Evolutionary conservation across 2,329 filamentous ascomycete genomes (phyloP), one percentile per base, ranked within the genome.

Genomic region (Nothophoma quercina): DNA sequence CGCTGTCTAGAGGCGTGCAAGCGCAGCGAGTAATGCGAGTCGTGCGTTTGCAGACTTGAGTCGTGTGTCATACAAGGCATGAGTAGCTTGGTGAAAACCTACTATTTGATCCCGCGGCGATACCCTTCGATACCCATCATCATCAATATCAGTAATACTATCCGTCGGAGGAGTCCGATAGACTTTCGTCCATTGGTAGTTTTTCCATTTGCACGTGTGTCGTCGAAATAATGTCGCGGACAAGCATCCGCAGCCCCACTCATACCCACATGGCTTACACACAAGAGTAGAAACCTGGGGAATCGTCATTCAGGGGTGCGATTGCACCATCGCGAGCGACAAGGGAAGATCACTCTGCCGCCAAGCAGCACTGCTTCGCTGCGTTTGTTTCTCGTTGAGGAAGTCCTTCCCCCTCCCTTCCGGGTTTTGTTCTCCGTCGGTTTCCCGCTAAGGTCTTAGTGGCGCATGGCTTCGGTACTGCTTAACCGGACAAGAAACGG

Each of bases 241-340:
- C 33, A 29, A 18, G 33, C 33, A 38, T 25, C 33, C 43, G 16
- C 42, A 22, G 42, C 42, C 32, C 32, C 29, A 48, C 35, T 28
- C 13, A 13, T 28, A 23, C 7, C 47, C 32, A 25, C 29, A 25
- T 9, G 15, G 18, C 6, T 16, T 23, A 40, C 29, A 19, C 7
- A 12, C 6, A 23, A 21, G 18, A 35, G 36, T 35, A 30, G 32
- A 19, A 29, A 38, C 26, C 32, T 29, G 43, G 43, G 38, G 50
- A 34, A 34, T 48, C 50, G 50, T 53, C 50, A 53, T 53, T 33
- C 32, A 26, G 38, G 36, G 38, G 38, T 26, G 16, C 19, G 18
- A 53, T 53, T 21, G 43, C 36, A 42, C 43, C 50, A 53, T 53
- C 43, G 50, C 36, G n/a, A 23, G 22, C 41, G 28, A 34, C 32